Conservation (phyloP, 371 early-diverging fungal genomes). For the Mucor piriformis region DNA sequence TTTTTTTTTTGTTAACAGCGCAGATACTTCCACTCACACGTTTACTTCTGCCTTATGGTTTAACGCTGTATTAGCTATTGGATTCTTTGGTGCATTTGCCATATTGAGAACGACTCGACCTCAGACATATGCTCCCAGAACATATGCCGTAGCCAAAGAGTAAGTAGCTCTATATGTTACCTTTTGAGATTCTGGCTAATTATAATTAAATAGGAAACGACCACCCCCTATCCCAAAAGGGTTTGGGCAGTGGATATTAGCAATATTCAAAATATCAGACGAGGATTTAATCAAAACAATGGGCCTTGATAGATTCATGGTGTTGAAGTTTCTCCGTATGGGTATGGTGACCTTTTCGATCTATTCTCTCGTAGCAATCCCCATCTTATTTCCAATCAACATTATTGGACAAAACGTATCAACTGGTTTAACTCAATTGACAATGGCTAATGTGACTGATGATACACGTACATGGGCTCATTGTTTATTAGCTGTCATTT, state of each 20-base stretch:
- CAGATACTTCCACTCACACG: conserved; percentile 54
- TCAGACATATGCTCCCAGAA: conserved; percentile 73
- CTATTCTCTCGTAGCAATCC: conserved; percentile 61
- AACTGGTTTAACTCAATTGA: conserved; percentile 51
- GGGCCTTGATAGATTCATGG: conserved; percentile 82
- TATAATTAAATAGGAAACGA: conserved; percentile 45
- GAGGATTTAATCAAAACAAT: conserved; percentile 59
- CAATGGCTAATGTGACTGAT: conserved; percentile 68
- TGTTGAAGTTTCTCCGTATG: conserved; percentile 70
- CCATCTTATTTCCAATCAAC: conserved; percentile 72
- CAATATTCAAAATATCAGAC: conserved; percentile 60
- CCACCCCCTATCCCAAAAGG: conserved; percentile 60
- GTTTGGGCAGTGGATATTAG: conserved; percentile 63
- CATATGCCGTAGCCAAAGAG: conserved; percentile 67
- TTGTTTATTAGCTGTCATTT: conserved; percentile 60
- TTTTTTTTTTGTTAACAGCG: conserved; percentile 24
- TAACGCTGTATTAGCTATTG: conserved; percentile 61
- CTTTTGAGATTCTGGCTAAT: not conserved
- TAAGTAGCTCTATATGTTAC: conserved; percentile 19
- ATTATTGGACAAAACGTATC: conserved; percentile 44
- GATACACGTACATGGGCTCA: conserved; percentile 69
- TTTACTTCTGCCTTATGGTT: conserved; percentile 71
- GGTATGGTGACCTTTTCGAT: conserved; percentile 56
- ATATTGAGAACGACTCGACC: conserved; percentile 58
- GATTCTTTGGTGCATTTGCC: conserved; percentile 59